Evolutionary conservation across 108 stramenopile species (phyloP), one percentile per base, ranked within the genome.

Genomic region (Pseudonitzschia multistriata): DNA sequence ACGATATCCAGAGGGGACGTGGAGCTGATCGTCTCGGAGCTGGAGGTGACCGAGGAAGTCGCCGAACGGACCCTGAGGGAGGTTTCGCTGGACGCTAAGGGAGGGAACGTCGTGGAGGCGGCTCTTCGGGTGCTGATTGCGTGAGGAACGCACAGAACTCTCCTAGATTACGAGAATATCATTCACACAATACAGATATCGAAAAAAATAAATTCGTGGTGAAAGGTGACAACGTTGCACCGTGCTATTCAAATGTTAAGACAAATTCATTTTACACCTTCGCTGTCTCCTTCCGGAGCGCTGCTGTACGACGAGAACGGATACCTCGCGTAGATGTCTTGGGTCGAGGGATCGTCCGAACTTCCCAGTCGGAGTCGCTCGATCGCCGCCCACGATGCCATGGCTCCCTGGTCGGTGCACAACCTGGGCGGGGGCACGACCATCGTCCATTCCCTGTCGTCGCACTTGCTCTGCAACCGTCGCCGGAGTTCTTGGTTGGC

Each of bases 321-420:
- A 82, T 82, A 95, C 34, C 91, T 70, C n/a, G 94, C 91, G 74
- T 72, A 88, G 6, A 95, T 91, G 39, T 90, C 87, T 67, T 90
- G 93, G 13, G 65, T 78, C 22, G 85, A 70, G 8, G 87, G 83
- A 30, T 80, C 77, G 81, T 97, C 95, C 1, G 93, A 89, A 67
- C 93, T 89, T 36, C 93, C 90, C 36, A 85, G 62, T 55, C 79
- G 59, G 11, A 97, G 29, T 45, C 95, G 80, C 76, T 98, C 98
- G 17, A 97, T 79, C 10, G 93, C 96, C 4, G 96, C 95, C 98
- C 98, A 98, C 0, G 98, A 97, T 67, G 81, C 83, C 94, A 92
- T 95, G 25, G 91, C 90, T 28, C 97, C 98, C 76, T 99, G 97
- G 85, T 99, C 98, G 3, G 98, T 99, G 72, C 98, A 99, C 14